Percentiles rank a stretch among this genome's conserved stretches.
Evolutionary conservation across 495 filamentous ascomycete genomes (phyloP).

Genomic region (Thozetella sp.): DNA sequence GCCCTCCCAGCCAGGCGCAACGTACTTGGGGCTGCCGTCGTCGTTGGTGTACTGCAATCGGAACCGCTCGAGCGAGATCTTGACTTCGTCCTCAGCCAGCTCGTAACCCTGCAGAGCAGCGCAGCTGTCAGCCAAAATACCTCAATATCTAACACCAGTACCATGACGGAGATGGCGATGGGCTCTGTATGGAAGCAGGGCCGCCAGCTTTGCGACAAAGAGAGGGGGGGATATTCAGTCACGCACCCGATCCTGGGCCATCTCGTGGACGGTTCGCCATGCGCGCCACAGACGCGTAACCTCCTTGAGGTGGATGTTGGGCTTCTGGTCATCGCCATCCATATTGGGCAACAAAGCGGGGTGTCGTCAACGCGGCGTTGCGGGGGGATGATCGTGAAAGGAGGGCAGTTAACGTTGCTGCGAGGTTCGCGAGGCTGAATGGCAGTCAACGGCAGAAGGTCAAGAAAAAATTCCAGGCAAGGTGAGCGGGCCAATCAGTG

Average conservation of each 20-base stretch:
- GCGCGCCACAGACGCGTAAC: constrained; percentile 83
- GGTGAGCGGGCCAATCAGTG: not conserved
- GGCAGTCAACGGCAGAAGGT: constrained; percentile 11
- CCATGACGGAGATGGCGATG: not conserved
- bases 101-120: constrained; percentile 76
- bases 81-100: constrained; percentile 84
- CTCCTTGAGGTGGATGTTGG: constrained; percentile 53
- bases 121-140: not conserved
- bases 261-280: constrained; percentile 85
- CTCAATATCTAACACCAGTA: not conserved
- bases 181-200: too few relatives aligned
- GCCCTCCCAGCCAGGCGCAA: constrained; percentile 7
- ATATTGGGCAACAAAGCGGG: constrained; percentile 25
- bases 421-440: constrained; percentile 11
- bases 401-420: constrained; percentile 1
- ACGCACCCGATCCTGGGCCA: constrained; percentile 79
- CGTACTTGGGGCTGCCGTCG: constrained; percentile 74
- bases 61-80: constrained; percentile 79
- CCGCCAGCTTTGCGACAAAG: not conserved
- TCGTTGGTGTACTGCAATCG: constrained; percentile 61
- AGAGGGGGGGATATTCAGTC: not conserved
- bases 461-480: constrained; percentile 19
- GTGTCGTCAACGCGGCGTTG: constrained; percentile 7
- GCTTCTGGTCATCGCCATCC: constrained; percentile 53
- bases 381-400: constrained; percentile 4